Conservation (phyloP, 2,329 filamentous ascomycete genomes). For the Fusarium transvaalense region DNA sequence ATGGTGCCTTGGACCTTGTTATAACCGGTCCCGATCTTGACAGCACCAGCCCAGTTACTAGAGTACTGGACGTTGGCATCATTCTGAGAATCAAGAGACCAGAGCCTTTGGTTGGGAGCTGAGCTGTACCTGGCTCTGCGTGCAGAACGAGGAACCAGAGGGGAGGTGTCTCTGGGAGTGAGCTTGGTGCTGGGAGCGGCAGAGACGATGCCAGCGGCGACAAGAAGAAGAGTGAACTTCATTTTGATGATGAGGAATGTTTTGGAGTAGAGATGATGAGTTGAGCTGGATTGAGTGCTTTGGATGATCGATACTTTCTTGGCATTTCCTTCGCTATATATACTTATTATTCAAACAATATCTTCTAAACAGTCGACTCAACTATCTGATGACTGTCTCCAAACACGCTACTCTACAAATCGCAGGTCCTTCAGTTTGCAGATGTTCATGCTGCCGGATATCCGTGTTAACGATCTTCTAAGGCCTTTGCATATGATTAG, state of each 20-base stretch:
- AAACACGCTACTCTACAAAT: no score
- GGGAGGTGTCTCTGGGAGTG: slow-evolving; percentile 10
- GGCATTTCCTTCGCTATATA: no score
- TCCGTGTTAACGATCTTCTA: no score
- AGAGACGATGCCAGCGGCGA: neutral
- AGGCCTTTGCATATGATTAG: no score
- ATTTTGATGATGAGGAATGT: neutral
- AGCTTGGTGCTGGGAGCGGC: slow-evolving; percentile 21
- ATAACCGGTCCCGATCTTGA: slow-evolving; percentile 9
- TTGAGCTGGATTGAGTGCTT: no score
- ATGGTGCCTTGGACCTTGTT: slow-evolving; percentile 24
- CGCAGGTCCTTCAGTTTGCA: no score
- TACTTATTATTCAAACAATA: no score
- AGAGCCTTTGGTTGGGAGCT: slow-evolving; percentile 9
- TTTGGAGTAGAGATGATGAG: no score
- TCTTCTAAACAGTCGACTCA: no score
- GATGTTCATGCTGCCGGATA: no score
- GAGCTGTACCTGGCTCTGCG: slow-evolving; percentile 14
- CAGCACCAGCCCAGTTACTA: slow-evolving; percentile 10
- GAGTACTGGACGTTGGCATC: slow-evolving; percentile 20
- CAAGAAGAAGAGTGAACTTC: slow-evolving; percentile 22
- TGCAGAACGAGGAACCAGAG: slow-evolving; percentile 12
- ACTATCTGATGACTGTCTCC: no score
- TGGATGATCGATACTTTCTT: no score
- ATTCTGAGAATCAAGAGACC: neutral